Base-by-base conservation (phyloP, 768 basidiomycete genomes). In the Leccinum uliginosum region DNA sequence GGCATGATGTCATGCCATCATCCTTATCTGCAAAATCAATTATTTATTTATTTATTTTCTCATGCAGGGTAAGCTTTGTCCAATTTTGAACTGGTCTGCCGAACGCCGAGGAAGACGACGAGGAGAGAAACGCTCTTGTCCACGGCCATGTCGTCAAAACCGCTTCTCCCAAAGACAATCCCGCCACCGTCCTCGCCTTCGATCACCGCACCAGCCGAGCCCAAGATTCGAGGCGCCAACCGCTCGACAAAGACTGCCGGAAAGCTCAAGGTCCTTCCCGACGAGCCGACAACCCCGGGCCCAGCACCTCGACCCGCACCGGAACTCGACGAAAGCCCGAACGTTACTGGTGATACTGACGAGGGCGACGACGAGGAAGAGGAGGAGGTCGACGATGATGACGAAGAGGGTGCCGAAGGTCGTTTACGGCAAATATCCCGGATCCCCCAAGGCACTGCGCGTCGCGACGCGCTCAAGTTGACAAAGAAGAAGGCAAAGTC, bases 401-500 rank as follows among this genome's bases (percentile, higher is more conserved):
- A 80, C 54, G 82, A 70, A 3, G 75, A 71, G 19, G 75, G 84
- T 49, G 80, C 83, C 4, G 87, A 89, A 76, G 86, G 84, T 38
- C 60, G 80, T 53, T 50, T 73, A 4, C 60, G 72, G 62, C 93
- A 96, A 75, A 85, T 98, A 57, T 89, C 91, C 4, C 84, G 92
- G 32, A 98, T 98, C 51, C 94, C 95, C 3, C 93, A 92, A 46
- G 95, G 95, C 4, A 93, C 94, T 21, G 95, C 95, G 8, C 84
- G 93, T 44, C 80, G 92, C 57, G 95, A 98, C 75, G 95, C 95
- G 3, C 73, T 93, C 59, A 86, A 80, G 57, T 72, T 98, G 61
- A 98, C 94, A 2, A 96, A 97, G 76, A 94, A 91, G 76, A 96
- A 95, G 70, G 93, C 93, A 3, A 95, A 94, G 69, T 85, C 84